phyloP scores from a whole-genome alignment of 345 rosid genomes.

The Lenwebbia sp. region DNA sequence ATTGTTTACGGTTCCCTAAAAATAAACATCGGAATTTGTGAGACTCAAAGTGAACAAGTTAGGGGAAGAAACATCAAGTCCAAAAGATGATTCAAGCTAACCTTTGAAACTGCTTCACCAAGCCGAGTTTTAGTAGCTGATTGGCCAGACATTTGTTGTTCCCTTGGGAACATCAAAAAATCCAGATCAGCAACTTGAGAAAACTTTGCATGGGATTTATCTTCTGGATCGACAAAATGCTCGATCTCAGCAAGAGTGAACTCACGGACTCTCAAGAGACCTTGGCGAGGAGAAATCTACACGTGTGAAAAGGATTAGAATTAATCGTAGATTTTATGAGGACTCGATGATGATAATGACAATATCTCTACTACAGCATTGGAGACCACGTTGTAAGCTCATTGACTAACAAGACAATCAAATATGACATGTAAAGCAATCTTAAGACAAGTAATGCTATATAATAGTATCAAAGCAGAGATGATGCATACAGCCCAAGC shows the following conservation, averaged over 20 bases:
- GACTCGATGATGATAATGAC: not conserved
- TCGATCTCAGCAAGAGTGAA: slow-evolving; percentile 95
- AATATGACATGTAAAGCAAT: not conserved
- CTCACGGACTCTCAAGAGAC: slow-evolving; percentile 89
- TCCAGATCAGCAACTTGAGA: slow-evolving; percentile 53
- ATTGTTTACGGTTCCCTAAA: slow-evolving; percentile 84
- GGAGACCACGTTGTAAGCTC: not conserved
- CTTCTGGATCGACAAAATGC: slow-evolving; percentile 95
- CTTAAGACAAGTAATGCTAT: not conserved
- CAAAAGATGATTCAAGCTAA: slow-evolving; percentile 5
- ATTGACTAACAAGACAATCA: not conserved
- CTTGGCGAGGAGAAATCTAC: slow-evolving; percentile 98
- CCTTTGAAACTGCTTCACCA: slow-evolving; percentile 82
- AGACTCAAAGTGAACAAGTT: not conserved
- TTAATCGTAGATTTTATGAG: not conserved
- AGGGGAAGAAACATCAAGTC: not conserved
- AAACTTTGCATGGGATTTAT: slow-evolving; percentile 86
- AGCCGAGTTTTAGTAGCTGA: slow-evolving; percentile 50
- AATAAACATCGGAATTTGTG: not conserved
- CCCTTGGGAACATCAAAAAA: slow-evolving; percentile 89
- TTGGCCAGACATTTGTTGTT: slow-evolving; percentile 76
- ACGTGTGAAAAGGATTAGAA: not conserved
- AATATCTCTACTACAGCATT: not conserved
- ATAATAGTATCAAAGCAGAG: not conserved
- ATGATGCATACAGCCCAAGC: not conserved